A percentile compares a stretch with the other conserved stretches of the same genome.
Evolutionary conservation across 768 basidiomycete genomes (phyloP).

Genomic region (Kwoniella botswanensis): DNA sequence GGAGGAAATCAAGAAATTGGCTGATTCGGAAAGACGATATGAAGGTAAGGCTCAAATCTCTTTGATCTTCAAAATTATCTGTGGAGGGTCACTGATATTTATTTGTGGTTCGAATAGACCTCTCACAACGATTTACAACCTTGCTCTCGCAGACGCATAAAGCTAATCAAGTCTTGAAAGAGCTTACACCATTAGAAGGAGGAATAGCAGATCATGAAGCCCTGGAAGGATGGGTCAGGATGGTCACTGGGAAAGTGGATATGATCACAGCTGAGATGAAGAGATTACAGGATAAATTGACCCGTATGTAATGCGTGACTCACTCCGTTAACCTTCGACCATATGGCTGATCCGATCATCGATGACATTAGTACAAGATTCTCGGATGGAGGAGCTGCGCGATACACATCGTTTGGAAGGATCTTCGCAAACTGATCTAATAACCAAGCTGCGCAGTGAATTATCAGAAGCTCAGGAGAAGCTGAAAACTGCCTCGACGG

Average conservation of each 20-base stretch:
- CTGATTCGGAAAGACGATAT: slow-evolving; percentile 30
- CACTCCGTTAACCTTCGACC: neutral
- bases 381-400: slow-evolving; percentile 79
- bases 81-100: too few species aligned
- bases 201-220: slow-evolving; percentile 68
- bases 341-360: too few species aligned
- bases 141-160: slow-evolving; percentile 34
- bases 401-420: slow-evolving; percentile 82
- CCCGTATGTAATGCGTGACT: slow-evolving; percentile 63
- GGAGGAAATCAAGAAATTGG: slow-evolving; percentile 24
- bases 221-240: slow-evolving; percentile 74
- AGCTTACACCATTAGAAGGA: slow-evolving; percentile 72
- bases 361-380: slow-evolving; percentile 71
- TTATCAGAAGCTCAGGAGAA: slow-evolving; percentile 73
- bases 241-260: slow-evolving; percentile 70
- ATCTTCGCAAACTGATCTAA: slow-evolving; percentile 74
- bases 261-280: slow-evolving; percentile 81
- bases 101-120: slow-evolving; percentile 16
- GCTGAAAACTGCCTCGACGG: slow-evolving; percentile 61
- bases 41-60: slow-evolving; percentile 23
- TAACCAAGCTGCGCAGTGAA: slow-evolving; percentile 72
- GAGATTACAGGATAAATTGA: slow-evolving; percentile 72
- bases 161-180: slow-evolving; percentile 68
- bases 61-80: too few species aligned
- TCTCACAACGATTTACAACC: slow-evolving; percentile 35